Conservation (phyloP, 306 rosid species). For the Trifolium repens region DNA sequence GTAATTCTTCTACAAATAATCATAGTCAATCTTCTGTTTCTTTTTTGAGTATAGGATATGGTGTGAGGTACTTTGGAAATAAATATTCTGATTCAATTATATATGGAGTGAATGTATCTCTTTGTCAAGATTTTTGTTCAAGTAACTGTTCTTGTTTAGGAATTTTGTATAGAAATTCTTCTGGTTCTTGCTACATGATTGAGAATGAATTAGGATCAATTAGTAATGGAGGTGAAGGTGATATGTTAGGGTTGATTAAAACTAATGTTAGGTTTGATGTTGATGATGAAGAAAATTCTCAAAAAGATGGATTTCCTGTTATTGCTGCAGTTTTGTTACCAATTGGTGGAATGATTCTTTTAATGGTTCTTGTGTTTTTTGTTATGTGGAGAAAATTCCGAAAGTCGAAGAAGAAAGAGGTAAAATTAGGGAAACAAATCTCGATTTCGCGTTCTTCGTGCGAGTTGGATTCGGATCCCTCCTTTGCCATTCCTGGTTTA, state of each 20-base stretch:
- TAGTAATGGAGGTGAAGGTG: slow-evolving; percentile 34
- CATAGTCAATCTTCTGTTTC: slow-evolving; percentile 54
- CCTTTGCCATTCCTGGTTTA: slow-evolving; percentile 85
- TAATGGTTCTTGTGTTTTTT: slow-evolving; percentile 52
- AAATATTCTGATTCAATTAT: slow-evolving; percentile 53
- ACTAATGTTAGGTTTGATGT: slow-evolving; percentile 22
- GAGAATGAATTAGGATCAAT: slow-evolving; percentile 72
- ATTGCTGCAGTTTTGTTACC: slow-evolving; percentile 70
- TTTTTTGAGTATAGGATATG: slow-evolving; percentile 61
- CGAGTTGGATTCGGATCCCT: slow-evolving; percentile 67
- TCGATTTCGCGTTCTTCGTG: slow-evolving; percentile 54
- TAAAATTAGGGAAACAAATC: slow-evolving; percentile 51
- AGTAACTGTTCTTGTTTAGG: slow-evolving; percentile 81
- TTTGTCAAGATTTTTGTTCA: slow-evolving; percentile 72
- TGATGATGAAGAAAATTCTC: slow-evolving; percentile 21
- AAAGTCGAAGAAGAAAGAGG: slow-evolving; percentile 44
- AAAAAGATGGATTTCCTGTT: slow-evolving; percentile 52
- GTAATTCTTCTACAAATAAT: slow-evolving; percentile 37
- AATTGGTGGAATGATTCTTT: slow-evolving; percentile 53
- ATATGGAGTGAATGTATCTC: slow-evolving; percentile 53
- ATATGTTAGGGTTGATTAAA: slow-evolving; percentile 68
- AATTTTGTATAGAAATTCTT: slow-evolving; percentile 58
- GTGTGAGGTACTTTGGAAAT: slow-evolving; percentile 59
- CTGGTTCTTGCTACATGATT: slow-evolving; percentile 74
- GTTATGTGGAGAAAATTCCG: slow-evolving; percentile 60